These are phyloP conservation scores for Grifola frondosa DNA, from an alignment of 1,284 basidiomycete genomes.

Conservation along the genomic window DNA sequence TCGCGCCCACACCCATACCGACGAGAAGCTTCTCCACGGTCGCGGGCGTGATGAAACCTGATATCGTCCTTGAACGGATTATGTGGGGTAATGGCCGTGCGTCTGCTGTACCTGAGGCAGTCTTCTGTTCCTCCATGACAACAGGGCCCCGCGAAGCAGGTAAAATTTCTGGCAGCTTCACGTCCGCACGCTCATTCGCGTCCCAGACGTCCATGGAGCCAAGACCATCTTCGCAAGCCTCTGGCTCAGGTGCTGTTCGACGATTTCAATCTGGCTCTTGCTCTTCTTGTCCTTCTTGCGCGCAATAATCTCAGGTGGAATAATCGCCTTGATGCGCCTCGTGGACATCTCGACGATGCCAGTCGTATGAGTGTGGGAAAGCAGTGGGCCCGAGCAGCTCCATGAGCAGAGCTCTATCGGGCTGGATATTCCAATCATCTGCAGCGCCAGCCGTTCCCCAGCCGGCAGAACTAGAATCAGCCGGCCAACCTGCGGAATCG, in stretches of 20 bases:
- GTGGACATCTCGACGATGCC: conserved; percentile 54
- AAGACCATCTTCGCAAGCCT: conserved; percentile 50
- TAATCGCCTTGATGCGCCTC: conserved; percentile 42
- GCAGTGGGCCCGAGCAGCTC: conserved; percentile 44
- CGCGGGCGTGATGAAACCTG: conserved; percentile 51
- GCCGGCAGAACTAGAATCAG: conserved; percentile 2
- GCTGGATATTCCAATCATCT: conserved; percentile 20
- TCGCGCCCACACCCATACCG: conserved; percentile 57
- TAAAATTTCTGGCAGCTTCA: conserved; percentile 40
- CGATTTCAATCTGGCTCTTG: background rate
- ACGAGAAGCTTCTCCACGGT: conserved; percentile 41
- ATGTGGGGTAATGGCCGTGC: conserved; percentile 31
- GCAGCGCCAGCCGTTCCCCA: conserved; percentile 11
- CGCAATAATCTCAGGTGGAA: conserved; percentile 6
- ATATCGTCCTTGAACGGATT: conserved; percentile 54
- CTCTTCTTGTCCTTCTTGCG: conserved; percentile 17
- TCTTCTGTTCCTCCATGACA: conserved; percentile 23
- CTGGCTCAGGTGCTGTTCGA: conserved; percentile 21
- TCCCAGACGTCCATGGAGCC: conserved; percentile 50
- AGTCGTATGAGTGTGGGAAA: conserved; percentile 47
- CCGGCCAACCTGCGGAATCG: background rate
- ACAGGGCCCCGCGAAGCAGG: conserved; percentile 44
- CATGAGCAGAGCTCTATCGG: conserved; percentile 31
- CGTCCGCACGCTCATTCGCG: conserved; percentile 38
- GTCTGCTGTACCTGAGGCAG: conserved; percentile 1